Evolutionary conservation across 2,329 filamentous ascomycete species (phyloP), one percentile per base, ranked within the genome.

Genomic region (Nemania abortiva): DNA sequence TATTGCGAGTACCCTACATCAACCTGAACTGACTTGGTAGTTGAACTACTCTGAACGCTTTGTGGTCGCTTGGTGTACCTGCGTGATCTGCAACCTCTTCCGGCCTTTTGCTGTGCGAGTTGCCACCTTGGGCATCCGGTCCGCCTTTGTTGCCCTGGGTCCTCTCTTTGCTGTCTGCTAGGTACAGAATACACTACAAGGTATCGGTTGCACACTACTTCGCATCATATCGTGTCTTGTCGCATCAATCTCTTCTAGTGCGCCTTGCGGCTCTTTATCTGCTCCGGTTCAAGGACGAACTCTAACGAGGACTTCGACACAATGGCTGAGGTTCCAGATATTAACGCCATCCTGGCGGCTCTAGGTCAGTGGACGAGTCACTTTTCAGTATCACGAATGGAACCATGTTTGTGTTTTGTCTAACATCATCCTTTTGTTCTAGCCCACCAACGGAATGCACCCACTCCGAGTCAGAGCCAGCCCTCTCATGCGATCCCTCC

Each of bases 291-390:
- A 37, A 61, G 34, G 58, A 31, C 45, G 34, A 61, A 31, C 45
- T 47, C 37, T 29, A 31, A 65, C 39, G 57, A 18, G n/a, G 20
- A 27, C 31, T 29, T 69, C 53, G 78, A 79, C 57, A 76, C 49
- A 69, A 83, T 83, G 81, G 79, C 81, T 49, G 80, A 83, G 55
- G 74, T 79, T 53, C 79, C 80, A 53, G 80, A 80, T 65, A 83
- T 84, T 66, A 80, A 84, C 75, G 84, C 82, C 70, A 84, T 86
- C 68, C 79, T 86, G 71, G 84, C 84, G 65, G 84, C 84, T 69
- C 79, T 86, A 64, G 84, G 84, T 85, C 81, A 75, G 82, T 77
- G 64, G 66, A 62, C 56, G 2, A 60, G 55, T 56, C 49, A 6
- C 22, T 37, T 59, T 53, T 42, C 39, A 22, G 18, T 22, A 37